Percentiles rank a stretch among this genome's conserved stretches.
These are phyloP conservation scores for Paracoccidioides lutzii DNA, from an alignment of 2,329 filamentous ascomycete genomes.

Conservation along the genomic window DNA sequence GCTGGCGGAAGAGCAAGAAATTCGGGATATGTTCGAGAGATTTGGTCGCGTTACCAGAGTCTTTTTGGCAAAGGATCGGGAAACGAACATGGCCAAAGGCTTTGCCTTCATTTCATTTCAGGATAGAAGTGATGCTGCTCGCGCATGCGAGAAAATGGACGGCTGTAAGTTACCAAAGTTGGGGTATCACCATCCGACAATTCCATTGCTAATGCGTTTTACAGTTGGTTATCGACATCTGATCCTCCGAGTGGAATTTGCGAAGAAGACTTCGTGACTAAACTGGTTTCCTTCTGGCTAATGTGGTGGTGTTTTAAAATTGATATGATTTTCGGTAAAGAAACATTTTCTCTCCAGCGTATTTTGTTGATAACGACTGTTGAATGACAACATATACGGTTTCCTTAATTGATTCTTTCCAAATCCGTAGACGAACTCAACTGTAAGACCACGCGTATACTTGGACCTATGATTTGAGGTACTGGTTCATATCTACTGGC, in stretches of 20 bases:
- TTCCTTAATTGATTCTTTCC: neutral
- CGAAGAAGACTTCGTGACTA: constrained; percentile 30
- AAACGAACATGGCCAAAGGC: constrained; percentile 91
- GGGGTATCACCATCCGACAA: neutral
- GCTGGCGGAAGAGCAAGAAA: constrained; percentile 88
- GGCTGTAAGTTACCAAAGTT: constrained; percentile 48
- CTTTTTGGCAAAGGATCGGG: constrained; percentile 94
- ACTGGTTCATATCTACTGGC: neutral
- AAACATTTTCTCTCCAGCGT: neutral
- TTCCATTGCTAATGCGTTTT: constrained; percentile 10
- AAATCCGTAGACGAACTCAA: neutral
- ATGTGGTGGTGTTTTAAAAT: constrained; percentile 9
- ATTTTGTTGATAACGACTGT: neutral
- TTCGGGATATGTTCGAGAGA: constrained; percentile 95
- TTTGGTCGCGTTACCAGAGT: constrained; percentile 95
- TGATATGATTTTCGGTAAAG: constrained; percentile 5
- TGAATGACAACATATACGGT: neutral
- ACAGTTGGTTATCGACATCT: constrained; percentile 40
- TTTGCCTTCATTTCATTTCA: constrained; percentile 98
- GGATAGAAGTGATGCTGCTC: constrained; percentile 76
- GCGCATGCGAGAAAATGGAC: constrained; percentile 95
- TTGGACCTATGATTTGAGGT: neutral
- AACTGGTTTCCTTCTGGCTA: constrained; percentile 1
- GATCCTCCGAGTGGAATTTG: constrained; percentile 41
- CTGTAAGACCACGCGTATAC: neutral